Percentiles rank a stretch among this genome's conserved stretches.
Conservation (phyloP, 2,329 filamentous ascomycete genomes). For the Microcera coccophila region DNA sequence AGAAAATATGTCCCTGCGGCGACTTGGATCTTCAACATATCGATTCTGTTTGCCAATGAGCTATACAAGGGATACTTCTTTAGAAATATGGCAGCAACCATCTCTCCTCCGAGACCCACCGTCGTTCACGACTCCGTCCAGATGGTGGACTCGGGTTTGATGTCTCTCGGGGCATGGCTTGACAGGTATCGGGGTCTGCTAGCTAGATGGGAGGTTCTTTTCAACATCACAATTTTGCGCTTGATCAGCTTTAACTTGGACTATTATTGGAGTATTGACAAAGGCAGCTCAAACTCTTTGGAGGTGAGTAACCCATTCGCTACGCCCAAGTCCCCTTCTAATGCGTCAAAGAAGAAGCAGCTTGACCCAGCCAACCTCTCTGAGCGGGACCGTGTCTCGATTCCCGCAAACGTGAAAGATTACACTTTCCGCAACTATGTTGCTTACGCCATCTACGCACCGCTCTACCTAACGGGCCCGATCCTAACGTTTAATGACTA, state of each 20-base stretch:
- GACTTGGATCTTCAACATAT: conserved; percentile 89
- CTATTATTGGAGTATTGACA: conserved; percentile 84
- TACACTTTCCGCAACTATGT: conserved; percentile 84
- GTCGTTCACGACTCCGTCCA: conserved; percentile 25
- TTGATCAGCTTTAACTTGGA: conserved; percentile 97
- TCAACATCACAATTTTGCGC: conserved; percentile 90
- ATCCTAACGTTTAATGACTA: conserved; percentile 99
- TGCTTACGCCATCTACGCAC: conserved; percentile 85
- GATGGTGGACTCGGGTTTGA: conserved; percentile 39
- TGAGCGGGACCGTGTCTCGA: conserved; percentile 79
- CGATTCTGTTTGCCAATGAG: conserved; percentile 85
- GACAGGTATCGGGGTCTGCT: conserved; percentile 82
- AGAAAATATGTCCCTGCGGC: conserved; percentile 65
- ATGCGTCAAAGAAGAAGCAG: conserved; percentile 91
- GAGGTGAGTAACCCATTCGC: conserved; percentile 64
- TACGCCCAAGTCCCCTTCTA: conserved; percentile 42
- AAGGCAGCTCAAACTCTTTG: conserved; percentile 59
- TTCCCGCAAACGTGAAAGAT: conserved; percentile 66
- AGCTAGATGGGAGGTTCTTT: conserved; percentile 90
- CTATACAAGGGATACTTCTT: conserved; percentile 73
- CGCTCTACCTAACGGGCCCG: conserved; percentile 86
- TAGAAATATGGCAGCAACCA: conserved; percentile 53
- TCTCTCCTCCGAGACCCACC: conserved; percentile 37
- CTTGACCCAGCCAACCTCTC: conserved; percentile 82
- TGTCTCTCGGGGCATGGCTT: conserved; percentile 65